Conservation (phyloP, 345 rosid species). For the Erucastrum elatum region DNA sequence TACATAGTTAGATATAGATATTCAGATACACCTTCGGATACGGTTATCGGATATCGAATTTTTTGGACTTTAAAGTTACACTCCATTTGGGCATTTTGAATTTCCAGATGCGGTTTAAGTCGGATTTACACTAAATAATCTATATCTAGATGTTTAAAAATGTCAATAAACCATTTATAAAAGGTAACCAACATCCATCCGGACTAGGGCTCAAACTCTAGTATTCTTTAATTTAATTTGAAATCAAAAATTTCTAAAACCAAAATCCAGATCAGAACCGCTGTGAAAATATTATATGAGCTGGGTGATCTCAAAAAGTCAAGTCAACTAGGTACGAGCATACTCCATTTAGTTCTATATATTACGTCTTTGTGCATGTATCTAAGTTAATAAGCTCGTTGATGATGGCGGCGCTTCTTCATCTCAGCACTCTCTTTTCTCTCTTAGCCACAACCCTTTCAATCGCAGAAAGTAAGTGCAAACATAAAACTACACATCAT, state of each 20-base stretch:
- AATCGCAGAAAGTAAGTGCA: constrained; percentile 3
- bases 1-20: too few relatives aligned
- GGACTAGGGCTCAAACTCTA: too few relatives aligned
- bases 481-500: neutral
- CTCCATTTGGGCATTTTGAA: too few relatives aligned
- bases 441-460: neutral
- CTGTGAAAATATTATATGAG: constrained; percentile 10
- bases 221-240: too few relatives aligned
- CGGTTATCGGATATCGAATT: too few relatives aligned
- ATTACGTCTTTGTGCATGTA: constrained; percentile 27
- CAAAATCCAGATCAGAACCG: neutral
- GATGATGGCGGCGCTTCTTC: constrained; percentile 16
- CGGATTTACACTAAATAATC: too few relatives aligned
- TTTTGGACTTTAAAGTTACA: too few relatives aligned
- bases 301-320: constrained; percentile 7
- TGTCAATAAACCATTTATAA: too few relatives aligned
- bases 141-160: too few relatives aligned
- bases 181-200: too few relatives aligned
- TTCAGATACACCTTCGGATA: too few relatives aligned
- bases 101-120: too few relatives aligned
- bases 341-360: constrained; percentile 8
- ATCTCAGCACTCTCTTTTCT: constrained; percentile 8
- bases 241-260: neutral
- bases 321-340: constrained; percentile 17
- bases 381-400: constrained; percentile 4